phyloP scores from a whole-genome alignment of 768 basidiomycete species.

The Paxillus involutus region DNA sequence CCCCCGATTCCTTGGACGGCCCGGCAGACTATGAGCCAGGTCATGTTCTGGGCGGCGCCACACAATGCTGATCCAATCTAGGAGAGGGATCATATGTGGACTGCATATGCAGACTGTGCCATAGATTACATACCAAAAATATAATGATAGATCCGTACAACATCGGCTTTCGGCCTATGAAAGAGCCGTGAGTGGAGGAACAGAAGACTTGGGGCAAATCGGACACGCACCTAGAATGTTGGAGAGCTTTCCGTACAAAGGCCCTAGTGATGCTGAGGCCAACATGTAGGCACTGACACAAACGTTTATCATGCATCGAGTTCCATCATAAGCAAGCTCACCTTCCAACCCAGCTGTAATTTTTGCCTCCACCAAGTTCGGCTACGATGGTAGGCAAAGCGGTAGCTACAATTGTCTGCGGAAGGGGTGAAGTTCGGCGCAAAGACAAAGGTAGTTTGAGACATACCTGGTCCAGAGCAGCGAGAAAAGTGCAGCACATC shows the following conservation, averaged over 20 bases:
- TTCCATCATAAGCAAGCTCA: constrained; percentile 9
- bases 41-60: constrained; percentile 44
- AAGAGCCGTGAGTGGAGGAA: background rate
- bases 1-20: constrained; percentile 46
- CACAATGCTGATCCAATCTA: constrained; percentile 41
- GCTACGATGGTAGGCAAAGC: constrained; percentile 51
- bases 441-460: background rate
- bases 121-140: constrained; percentile 32
- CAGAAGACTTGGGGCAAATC: background rate
- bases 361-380: constrained; percentile 42
- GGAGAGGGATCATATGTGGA: background rate
- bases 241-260: constrained; percentile 49
- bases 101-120: background rate
- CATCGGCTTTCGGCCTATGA: constrained; percentile 37
- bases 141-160: constrained; percentile 35
- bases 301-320: background rate
- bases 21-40: constrained; percentile 40
- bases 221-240: constrained; percentile 35
- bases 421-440: background rate
- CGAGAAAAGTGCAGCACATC: constrained; percentile 43
- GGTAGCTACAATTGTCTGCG: constrained; percentile 47
- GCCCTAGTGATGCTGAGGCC: constrained; percentile 40
- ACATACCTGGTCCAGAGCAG: constrained; percentile 48
- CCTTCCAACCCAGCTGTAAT: constrained; percentile 53
- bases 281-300: constrained; percentile 44